Evolutionary conservation across 371 early-diverging fungal genomes (phyloP), one percentile per base, ranked within the genome.

Genomic region (Saksenaea oblongispora): DNA sequence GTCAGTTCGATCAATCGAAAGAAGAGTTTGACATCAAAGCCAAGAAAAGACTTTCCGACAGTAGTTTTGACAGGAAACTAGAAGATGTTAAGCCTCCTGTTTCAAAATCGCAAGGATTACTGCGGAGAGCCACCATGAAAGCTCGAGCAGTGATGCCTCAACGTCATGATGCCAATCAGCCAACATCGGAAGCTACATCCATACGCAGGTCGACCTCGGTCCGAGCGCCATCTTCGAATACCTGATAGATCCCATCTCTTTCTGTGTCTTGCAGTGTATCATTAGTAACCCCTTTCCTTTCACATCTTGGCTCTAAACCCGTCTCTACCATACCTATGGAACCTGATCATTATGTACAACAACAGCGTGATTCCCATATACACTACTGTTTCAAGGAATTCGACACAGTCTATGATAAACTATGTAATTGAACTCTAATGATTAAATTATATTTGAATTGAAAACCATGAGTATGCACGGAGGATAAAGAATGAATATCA

Each of bases 71-170:
- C 7, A 10, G 18, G 22, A 22, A 22, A 5, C 51, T 22, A 47
- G 51, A 47, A 22, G 24, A 18, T 8, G n/a, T 22, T 11, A 47
- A 47, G 22, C 51, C 51, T 22, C 10, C 51, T 10, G 51, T 17
- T 3, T 22, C 51, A 10, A 47, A 47, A 47, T 47, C 51, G 51
- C 51, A 47, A 18, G 51, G 51, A 7, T 22, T 47, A 10, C 24
- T 47, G 22, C n/a, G 51, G 22, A 47, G 51, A 47, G 51, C 51
- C 11, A 47, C 51, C 5, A 47, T 47, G 51, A 47, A 47, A 47
- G 51, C 51, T 18, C 51, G 51, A 11, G 51, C 51, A 47, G 51
- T 47, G 51, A 47, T 47, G 11, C 51, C 51, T 10, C 51, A 47
- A 47, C 51, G 51, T 3, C 51, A 47, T n/a, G 51, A 47, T 18